Conservation (phyloP, 768 basidiomycete genomes). For the Filobasidium wieringae region DNA sequence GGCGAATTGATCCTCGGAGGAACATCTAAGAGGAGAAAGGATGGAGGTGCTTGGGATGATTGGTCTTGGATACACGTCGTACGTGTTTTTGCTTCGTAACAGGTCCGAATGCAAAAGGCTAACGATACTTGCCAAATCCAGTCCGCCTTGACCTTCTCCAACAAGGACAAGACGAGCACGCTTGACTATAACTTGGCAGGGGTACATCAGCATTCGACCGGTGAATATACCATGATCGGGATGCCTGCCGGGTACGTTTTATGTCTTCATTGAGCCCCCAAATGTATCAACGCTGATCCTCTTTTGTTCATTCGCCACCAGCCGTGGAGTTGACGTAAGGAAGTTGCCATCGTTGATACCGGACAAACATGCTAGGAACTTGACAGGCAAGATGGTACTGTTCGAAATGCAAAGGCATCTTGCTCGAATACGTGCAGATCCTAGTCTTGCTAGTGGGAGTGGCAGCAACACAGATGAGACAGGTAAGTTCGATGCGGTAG, state of each 20-base stretch:
- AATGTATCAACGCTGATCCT: not conserved
- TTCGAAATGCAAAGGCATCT: conserved; percentile 30
- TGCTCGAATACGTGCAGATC: conserved; percentile 11
- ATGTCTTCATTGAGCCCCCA: too few relatives aligned
- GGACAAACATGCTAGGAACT: conserved; percentile 7
- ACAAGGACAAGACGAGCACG: not conserved
- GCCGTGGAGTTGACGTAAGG: conserved; percentile 28
- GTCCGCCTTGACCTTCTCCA: conserved; percentile 7
- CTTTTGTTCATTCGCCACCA: not conserved
- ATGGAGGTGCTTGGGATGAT: conserved; percentile 7
- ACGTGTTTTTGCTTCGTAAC: not conserved
- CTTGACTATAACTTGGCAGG: conserved; percentile 32
- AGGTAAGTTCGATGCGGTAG: not conserved
- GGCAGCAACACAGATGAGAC: not conserved
- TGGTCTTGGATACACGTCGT: conserved; percentile 28
- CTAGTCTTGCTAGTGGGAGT: not conserved
- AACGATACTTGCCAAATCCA: conserved; percentile 17
- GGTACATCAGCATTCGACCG: conserved; percentile 28
- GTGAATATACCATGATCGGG: conserved; percentile 30
- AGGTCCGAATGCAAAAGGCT: not conserved
- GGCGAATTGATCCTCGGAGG: not conserved
- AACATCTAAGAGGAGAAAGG: not conserved
- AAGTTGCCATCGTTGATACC: conserved; percentile 23
- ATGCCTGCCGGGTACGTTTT: conserved; percentile 24
- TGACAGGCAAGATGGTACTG: conserved; percentile 23